Evolutionary conservation across 2,329 filamentous ascomycete species (phyloP).

Genomic region (Verticillium isaacii): DNA sequence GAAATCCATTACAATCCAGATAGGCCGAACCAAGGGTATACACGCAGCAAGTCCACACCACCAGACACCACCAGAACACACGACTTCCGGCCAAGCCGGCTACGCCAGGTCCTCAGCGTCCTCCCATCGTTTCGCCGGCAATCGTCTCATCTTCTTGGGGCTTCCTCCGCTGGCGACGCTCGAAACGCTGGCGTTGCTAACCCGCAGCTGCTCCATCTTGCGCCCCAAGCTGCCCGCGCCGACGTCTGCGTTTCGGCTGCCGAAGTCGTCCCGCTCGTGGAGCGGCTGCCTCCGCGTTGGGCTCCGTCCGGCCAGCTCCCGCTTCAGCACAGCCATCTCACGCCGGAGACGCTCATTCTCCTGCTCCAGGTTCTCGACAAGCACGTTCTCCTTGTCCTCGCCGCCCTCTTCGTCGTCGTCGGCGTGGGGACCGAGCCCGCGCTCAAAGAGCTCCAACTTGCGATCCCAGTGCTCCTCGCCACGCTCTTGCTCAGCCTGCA

Average conservation of each 20-base stretch:
- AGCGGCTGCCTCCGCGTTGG: slow-evolving; percentile 56
- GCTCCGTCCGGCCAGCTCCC: slow-evolving; percentile 60
- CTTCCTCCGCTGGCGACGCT: slow-evolving; percentile 30
- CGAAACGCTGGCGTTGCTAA: slow-evolving; percentile 31
- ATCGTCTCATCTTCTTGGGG: slow-evolving; percentile 49
- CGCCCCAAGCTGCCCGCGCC: slow-evolving; percentile 34
- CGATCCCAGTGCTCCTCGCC: slow-evolving; percentile 82
- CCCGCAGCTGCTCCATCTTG: slow-evolving; percentile 45
- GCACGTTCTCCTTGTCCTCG: slow-evolving; percentile 56
- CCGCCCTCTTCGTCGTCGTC: slow-evolving; percentile 34
- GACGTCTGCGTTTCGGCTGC: slow-evolving; percentile 14
- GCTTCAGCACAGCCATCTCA: slow-evolving; percentile 60
- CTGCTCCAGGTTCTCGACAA: slow-evolving; percentile 59
- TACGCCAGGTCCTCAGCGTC: slow-evolving; percentile 29
- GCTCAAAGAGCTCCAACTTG: slow-evolving; percentile 68
- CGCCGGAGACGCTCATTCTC: slow-evolving; percentile 67
- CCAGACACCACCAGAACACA: not conserved
- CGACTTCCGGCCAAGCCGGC: not conserved
- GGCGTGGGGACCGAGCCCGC: slow-evolving; percentile 32
- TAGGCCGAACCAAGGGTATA: not conserved
- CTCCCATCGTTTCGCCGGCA: slow-evolving; percentile 45
- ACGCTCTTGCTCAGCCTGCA: slow-evolving; percentile 74
- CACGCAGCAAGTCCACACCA: not conserved
- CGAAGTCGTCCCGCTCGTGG: slow-evolving; percentile 47
- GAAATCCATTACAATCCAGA: not conserved